phyloP scores from a whole-genome alignment of 2,329 filamentous ascomycete species.

The Aspergillus fischeri region DNA sequence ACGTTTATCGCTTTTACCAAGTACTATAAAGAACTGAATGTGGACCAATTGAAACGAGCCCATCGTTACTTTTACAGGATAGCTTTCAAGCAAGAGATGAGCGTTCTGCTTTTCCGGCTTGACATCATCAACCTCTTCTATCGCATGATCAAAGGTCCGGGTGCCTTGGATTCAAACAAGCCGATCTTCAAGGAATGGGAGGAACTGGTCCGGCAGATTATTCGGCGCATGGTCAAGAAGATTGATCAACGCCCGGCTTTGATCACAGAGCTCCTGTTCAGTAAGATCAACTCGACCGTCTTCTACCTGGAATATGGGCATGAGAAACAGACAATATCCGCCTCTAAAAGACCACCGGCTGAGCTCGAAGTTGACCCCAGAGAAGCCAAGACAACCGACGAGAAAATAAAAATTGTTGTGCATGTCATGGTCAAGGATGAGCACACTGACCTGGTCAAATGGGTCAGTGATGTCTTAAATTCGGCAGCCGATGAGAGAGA shows the following conservation, averaged over 20 bases:
- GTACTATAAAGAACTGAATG: conserved; percentile 75
- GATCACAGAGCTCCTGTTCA: conserved; percentile 89
- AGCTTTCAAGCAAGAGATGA: conserved; percentile 91
- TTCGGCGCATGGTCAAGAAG: conserved; percentile 77
- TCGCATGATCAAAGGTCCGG: conserved; percentile 85
- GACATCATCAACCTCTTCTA: conserved; percentile 88
- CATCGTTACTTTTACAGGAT: conserved; percentile 93
- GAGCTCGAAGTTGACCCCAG: conserved; percentile 78
- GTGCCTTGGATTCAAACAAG: conserved; percentile 64
- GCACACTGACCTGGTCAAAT: conserved; percentile 69
- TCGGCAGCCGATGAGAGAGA: conserved; percentile 68
- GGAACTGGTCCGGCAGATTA: conserved; percentile 77
- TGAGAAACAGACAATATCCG: conserved; percentile 68
- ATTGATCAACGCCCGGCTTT: conserved; percentile 80
- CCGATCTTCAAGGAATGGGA: conserved; percentile 84
- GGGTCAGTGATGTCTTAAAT: conserved; percentile 70
- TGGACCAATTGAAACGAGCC: conserved; percentile 78
- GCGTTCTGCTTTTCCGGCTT: conserved; percentile 80
- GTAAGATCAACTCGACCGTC: conserved; percentile 77
- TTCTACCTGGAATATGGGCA: conserved; percentile 89
- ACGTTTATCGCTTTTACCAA: conserved; percentile 78
- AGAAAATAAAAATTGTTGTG: conserved; percentile 75
- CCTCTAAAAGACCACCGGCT: conserved; percentile 66
- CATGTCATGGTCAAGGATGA: conserved; percentile 75
- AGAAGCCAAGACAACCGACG: conserved; percentile 57